Percentiles rank a stretch among this genome's conserved stretches.
These are phyloP conservation scores for Colletotrichum lupini DNA, from an alignment of 2,329 filamentous ascomycete genomes.

Conservation along the genomic window DNA sequence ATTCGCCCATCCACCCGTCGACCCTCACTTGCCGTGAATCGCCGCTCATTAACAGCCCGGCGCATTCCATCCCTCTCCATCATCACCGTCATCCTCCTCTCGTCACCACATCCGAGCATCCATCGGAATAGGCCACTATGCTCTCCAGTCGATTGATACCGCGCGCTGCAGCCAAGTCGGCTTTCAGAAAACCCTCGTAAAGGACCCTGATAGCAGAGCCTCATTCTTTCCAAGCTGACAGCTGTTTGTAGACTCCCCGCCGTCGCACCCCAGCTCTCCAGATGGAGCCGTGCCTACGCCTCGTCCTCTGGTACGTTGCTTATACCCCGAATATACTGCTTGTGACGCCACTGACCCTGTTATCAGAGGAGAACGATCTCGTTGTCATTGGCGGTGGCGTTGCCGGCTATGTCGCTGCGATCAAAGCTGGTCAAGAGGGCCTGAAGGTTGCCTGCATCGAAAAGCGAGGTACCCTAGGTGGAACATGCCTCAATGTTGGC, in stretches of 20 bases:
- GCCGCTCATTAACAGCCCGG: background rate
- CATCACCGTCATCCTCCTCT: slow-evolving; percentile 34
- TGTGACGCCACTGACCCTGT: slow-evolving; percentile 36
- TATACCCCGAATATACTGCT: background rate
- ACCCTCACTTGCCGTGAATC: slow-evolving; percentile 18
- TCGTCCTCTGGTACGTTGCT: slow-evolving; percentile 63
- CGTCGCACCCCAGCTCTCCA: slow-evolving; percentile 57
- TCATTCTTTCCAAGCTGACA: slow-evolving; percentile 15
- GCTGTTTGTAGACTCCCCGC: slow-evolving; percentile 57
- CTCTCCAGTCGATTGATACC: slow-evolving; percentile 71
- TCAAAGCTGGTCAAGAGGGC: slow-evolving; percentile 98
- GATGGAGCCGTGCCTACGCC: slow-evolving; percentile 69
- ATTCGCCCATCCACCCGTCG: slow-evolving; percentile 15
- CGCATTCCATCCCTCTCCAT: slow-evolving; percentile 8
- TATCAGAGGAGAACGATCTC: slow-evolving; percentile 89
- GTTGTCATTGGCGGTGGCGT: slow-evolving; percentile 98
- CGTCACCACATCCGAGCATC: slow-evolving; percentile 38
- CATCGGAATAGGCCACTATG: slow-evolving; percentile 57
- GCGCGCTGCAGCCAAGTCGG: slow-evolving; percentile 66
- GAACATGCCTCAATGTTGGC: slow-evolving; percentile 98
- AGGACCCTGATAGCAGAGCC: slow-evolving; percentile 42
- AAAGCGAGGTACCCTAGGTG: slow-evolving; percentile 94
- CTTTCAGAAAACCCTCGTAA: slow-evolving; percentile 65
- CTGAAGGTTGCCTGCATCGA: slow-evolving; percentile 98
- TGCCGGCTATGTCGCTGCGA: slow-evolving; percentile 97